A percentile compares a stretch with the other conserved stretches of the same genome.
phyloP scores from a whole-genome alignment of 192 early-diverging fungal species.

The Coemansia sp. region DNA sequence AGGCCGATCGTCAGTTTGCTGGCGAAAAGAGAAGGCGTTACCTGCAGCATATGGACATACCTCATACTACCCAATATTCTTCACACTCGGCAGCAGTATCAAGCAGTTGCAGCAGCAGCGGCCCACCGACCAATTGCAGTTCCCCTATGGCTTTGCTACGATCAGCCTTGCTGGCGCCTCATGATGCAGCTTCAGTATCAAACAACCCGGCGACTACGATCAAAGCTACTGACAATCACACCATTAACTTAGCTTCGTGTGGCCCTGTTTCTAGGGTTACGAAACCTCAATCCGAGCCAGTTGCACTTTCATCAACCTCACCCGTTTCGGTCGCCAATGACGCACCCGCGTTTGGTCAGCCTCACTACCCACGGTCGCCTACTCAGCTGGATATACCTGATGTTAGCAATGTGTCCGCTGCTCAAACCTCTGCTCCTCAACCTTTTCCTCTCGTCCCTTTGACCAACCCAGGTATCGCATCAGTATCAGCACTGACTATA shows the following conservation, averaged over 20 bases:
- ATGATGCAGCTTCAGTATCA: slow-evolving; percentile 1
- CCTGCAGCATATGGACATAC: background rate
- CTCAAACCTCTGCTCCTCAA: background rate
- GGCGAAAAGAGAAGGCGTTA: background rate
- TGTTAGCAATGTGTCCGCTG: background rate
- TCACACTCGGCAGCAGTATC: background rate
- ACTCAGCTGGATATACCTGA: background rate
- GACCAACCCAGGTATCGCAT: background rate
- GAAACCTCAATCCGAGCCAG: too few species aligned
- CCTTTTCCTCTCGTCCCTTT: background rate
- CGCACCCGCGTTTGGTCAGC: too few species aligned
- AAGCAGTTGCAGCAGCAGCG: background rate
- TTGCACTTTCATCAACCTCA: too few species aligned
- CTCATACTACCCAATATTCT: background rate
- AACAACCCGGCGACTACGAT: background rate
- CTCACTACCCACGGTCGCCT: too few species aligned
- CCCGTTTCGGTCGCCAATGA: too few species aligned
- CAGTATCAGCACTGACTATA: background rate
- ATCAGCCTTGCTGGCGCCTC: background rate
- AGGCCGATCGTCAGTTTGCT: background rate
- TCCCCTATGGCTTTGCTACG: background rate
- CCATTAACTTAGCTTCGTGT: too few species aligned
- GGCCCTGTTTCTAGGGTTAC: too few species aligned
- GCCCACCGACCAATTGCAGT: background rate
- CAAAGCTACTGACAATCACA: too few species aligned